These are phyloP conservation scores for Lecanoromycetidae sp. DNA, from an alignment of 2,329 filamentous ascomycete genomes.

Conservation along the genomic window DNA sequence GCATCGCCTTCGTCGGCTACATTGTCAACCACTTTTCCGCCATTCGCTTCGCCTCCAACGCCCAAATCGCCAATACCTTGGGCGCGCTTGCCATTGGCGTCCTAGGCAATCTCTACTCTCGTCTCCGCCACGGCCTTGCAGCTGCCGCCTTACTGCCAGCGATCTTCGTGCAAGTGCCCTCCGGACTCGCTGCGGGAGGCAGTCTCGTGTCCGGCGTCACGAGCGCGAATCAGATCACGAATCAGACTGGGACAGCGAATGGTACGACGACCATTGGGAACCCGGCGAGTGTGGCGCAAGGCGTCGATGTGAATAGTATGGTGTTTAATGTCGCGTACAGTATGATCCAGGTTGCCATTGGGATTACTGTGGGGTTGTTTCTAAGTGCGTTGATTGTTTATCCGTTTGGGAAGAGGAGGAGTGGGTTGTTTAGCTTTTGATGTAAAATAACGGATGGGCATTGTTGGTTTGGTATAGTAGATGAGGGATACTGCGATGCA, in stretches of 20 bases:
- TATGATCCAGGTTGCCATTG: slow-evolving; percentile 38
- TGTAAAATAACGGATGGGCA: too few species aligned
- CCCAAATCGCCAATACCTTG: slow-evolving; percentile 65
- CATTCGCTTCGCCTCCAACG: slow-evolving; percentile 53
- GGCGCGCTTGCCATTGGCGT: slow-evolving; percentile 66
- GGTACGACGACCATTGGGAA: slow-evolving; percentile 34
- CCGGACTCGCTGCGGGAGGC: slow-evolving; percentile 40
- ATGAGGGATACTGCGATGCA: too few species aligned
- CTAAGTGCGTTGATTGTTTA: slow-evolving; percentile 36
- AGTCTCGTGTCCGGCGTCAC: slow-evolving; percentile 43
- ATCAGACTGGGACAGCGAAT: slow-evolving; percentile 21
- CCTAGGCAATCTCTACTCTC: slow-evolving; percentile 65
- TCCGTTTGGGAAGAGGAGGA: slow-evolving; percentile 35
- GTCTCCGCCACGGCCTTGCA: slow-evolving; percentile 61
- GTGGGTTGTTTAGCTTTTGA: slow-evolving; percentile 35
- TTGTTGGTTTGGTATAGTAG: too few species aligned
- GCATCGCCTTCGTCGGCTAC: slow-evolving; percentile 63
- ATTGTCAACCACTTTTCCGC: slow-evolving; percentile 63
- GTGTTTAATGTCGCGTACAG: slow-evolving; percentile 35
- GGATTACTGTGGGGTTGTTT: slow-evolving; percentile 36
- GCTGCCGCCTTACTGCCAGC: slow-evolving; percentile 76
- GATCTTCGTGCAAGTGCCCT: slow-evolving; percentile 61
- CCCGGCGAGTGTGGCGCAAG: slow-evolving; percentile 21
- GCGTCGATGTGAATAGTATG: slow-evolving; percentile 22
- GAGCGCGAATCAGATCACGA: slow-evolving; percentile 44